These are phyloP conservation scores for Dioscorea dumetorum DNA, from an alignment of 106 monocot species.

Conservation along the genomic window DNA sequence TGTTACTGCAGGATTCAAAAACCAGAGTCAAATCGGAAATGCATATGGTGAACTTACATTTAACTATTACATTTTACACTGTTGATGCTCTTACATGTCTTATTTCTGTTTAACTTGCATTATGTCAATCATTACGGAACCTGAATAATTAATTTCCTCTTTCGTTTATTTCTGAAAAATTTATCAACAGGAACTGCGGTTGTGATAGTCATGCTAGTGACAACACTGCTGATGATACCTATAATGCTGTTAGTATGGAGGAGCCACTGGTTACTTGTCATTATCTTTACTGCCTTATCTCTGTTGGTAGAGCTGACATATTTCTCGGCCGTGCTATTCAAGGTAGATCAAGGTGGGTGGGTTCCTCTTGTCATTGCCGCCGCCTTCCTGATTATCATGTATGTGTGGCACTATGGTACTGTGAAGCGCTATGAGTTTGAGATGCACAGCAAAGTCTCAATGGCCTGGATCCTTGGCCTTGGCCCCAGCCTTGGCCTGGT, in stretches of 20 bases:
- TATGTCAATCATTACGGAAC: too few relatives aligned
- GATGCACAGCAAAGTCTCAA: constrained; percentile 73
- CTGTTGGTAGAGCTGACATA: constrained; percentile 77
- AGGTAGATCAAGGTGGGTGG: constrained; percentile 91
- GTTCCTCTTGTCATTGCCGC: constrained; percentile 77
- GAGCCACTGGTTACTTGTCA: constrained; percentile 74
- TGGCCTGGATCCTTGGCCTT: constrained; percentile 94
- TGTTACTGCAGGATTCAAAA: constrained; percentile 91
- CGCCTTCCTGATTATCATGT: constrained; percentile 71
- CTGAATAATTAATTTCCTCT: too few relatives aligned
- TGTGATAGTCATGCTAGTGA: constrained; percentile 92
- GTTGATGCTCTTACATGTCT: too few relatives aligned
- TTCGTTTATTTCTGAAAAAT: too few relatives aligned
- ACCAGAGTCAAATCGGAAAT: constrained; percentile 89
- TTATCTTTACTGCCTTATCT: constrained; percentile 61
- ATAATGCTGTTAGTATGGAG: constrained; percentile 93
- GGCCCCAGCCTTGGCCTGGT: constrained; percentile 88
- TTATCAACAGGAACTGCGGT: constrained; percentile 74
- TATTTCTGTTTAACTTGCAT: too few relatives aligned
- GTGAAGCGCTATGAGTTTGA: constrained; percentile 84
- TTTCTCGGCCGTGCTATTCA: constrained; percentile 79
- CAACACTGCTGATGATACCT: constrained; percentile 84
- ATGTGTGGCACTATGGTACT: constrained; percentile 77
- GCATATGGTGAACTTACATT: constrained; percentile 61
- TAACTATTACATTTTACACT: too few relatives aligned